Evolutionary conservation across 306 rosid species (phyloP), one percentile per base, ranked within the genome.

Genomic region (Arachis stenosperma): DNA sequence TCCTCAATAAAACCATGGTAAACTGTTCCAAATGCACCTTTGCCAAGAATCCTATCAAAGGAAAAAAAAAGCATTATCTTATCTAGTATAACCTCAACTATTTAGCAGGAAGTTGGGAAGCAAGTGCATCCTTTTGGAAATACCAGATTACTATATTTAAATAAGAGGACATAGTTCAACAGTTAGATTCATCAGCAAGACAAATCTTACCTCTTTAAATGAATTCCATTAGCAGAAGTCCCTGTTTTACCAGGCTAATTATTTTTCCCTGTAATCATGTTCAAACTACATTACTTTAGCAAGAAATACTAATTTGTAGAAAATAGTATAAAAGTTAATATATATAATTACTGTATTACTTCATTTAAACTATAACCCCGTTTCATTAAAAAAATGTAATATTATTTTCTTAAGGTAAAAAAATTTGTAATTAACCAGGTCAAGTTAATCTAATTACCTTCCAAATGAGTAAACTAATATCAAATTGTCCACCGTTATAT

Each of bases 241-340:
- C 97, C 95, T 7, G 91, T 75, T 89, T 89, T 94, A 77, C 85
- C 80, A 64, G 58, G 91, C 75, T 89, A 95, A 50, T 84, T 90
- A 82, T 87, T 88, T 86, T 89, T 94, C 86, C 99, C 92, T 3
- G 97, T 91, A 74, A 94, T 87, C 96, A 94, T 94, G 86, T 88
- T 94, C 86, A 94, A 88, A 84, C 97, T 91, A 66, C 98, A 17
- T 17, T 17, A 17, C 17, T 17, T 17, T 17, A 17, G 17, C 17
- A 17, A 17, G 17, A 17, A 17, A 0, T 17, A 17, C 17, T 17
- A 17, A 17, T 17, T 17, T 17, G 17, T 17, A 17, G 17, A 17
- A 17, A 17, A 17, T 17, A 17, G 17, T 17, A 17, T 17, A 17
- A 17, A 17, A 17, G 17, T 17, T 17, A 17, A 17, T 17, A 17